Base-by-base conservation (phyloP, 192 early-diverging fungal species). In the Coemansia sp. region DNA sequence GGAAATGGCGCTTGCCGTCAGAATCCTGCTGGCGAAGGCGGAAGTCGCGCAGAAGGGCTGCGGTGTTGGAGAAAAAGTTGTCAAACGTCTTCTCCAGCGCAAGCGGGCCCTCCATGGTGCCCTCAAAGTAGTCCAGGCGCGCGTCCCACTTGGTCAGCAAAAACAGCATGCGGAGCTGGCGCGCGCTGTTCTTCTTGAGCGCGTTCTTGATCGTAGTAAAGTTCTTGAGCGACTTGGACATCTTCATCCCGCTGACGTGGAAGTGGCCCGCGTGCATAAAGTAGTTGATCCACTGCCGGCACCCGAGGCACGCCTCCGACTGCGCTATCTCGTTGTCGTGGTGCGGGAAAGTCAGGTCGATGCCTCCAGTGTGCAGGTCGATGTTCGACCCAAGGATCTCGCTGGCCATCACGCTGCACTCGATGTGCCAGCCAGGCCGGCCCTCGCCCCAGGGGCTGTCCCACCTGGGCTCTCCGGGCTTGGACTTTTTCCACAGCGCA, bases 381-480 rank as follows among this genome's bases (percentile, higher is more conserved):
- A 99, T 85, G 25, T 87, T 83, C 32, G 86, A 76, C 18, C 93
- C 95, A 55, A 98, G 74, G 23, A 97, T 84, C 66, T 91, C 93
- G 65, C 90, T 90, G 19, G 95, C 95, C 97, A 99, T 99, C 34
- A 88, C 97, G 22, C 93, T 95, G 88, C 97, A 99, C 83, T 99
- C 97, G 83, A 99, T 99, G 67, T 99, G 97, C 97, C 97, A 99
- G 30, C 97, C 97, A 7, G 97, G 97, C 36, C 97, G 91, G 16
- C 97, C 97, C 50, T 80, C 65, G 19, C 88, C 89, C 96, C 96
- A 98, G 18, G 94, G 92, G 16, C 93, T 95, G 18, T 87, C 69
- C 96, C 96, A 98, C 22, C 81, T 72, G 11, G 97, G 97, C 75
- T 99, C 97, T 51, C 95, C 95, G 0, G 90, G 84, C 84, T 96